These are phyloP conservation scores for Lactarius quietus DNA, from an alignment of 768 basidiomycete species.

Conservation along the genomic window DNA sequence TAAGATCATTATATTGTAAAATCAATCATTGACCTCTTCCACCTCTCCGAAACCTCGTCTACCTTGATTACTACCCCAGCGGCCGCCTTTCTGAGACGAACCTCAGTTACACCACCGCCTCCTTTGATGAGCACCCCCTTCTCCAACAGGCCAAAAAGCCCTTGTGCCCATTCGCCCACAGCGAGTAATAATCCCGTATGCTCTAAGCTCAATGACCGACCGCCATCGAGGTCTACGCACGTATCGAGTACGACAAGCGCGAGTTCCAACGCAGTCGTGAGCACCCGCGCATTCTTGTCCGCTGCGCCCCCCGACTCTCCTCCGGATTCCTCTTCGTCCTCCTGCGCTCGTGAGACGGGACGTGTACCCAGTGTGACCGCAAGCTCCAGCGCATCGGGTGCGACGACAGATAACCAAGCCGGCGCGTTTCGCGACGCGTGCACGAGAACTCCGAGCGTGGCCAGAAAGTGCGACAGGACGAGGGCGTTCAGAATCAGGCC, in stretches of 20 bases:
- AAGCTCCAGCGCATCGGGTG: constrained; percentile 79
- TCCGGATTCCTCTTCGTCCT: constrained; percentile 31
- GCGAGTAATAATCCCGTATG: constrained; percentile 68
- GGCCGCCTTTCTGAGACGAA: constrained; percentile 60
- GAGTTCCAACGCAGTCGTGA: constrained; percentile 74
- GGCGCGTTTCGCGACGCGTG: constrained; percentile 79
- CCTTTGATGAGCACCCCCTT: constrained; percentile 58
- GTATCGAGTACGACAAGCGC: constrained; percentile 73
- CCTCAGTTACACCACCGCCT: constrained; percentile 62
- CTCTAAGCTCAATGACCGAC: constrained; percentile 69
- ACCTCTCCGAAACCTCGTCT: constrained; percentile 63
- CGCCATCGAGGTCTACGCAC: constrained; percentile 71
- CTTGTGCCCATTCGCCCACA: constrained; percentile 75
- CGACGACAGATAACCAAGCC: constrained; percentile 77
- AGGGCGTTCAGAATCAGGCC: constrained; percentile 79
- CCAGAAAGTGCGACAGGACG: constrained; percentile 70
- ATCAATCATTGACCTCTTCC: constrained; percentile 63
- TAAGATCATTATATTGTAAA: constrained; percentile 1
- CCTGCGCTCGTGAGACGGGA: constrained; percentile 46
- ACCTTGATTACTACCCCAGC: constrained; percentile 82
- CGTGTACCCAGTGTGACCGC: constrained; percentile 74
- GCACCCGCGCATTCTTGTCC: constrained; percentile 65
- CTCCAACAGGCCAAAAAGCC: constrained; percentile 61
- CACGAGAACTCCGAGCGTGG: constrained; percentile 72
- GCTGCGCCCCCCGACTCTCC: constrained; percentile 24